Base-by-base conservation (phyloP, 1,284 basidiomycete species). In the Malassezia restricta region DNA sequence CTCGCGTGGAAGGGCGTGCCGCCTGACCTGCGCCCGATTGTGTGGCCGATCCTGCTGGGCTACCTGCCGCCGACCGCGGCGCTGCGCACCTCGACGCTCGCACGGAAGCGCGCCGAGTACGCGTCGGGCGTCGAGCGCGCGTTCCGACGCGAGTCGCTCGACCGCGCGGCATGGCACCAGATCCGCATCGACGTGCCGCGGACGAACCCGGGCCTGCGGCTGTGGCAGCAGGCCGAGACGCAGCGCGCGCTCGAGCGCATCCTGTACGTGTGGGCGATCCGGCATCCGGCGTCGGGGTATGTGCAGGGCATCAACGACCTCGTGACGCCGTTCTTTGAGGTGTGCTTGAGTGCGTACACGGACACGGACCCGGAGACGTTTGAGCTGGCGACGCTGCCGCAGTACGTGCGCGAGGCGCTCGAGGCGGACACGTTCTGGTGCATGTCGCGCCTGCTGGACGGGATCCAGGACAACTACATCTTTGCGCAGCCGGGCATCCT, bases 1-100 rank as follows among this genome's bases (percentile, higher is more conserved):
- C 79, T 95, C 30, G 84, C 90, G n/a, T 99, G 92, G 92, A 85
- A 85, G 44, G 94, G 94, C 14, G 84, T 96, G 15, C 92, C 94
- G 1, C 74, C 76, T 43, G 86, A 90, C 64, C 78, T 99, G 20
- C 80, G 94, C 38, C 87, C 91, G 0, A 80, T 94, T 64, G 86
- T 85, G 11, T 99, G 94, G 94, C 89, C 89, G 68, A 78, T 96
- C 51, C 79, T 99, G 31, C 80, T 98, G 40, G 69, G 69, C 33
- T 96, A 98, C 74, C 80, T 95, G 17, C 92, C 94, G 0, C 77
- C 92, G 8, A 84, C 87, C 0, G 80, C 81, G 3, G 81, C 84
- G n/a, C 77, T 86, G 1, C 84, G 92, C 8, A 71, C 82, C 14
- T 76, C 82, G 0, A 87, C 86, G 0, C 78, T 98, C 12, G 79